These are phyloP conservation scores for Xylaria flabelliformis DNA, from an alignment of 495 filamentous ascomycete species.

Conservation along the genomic window DNA sequence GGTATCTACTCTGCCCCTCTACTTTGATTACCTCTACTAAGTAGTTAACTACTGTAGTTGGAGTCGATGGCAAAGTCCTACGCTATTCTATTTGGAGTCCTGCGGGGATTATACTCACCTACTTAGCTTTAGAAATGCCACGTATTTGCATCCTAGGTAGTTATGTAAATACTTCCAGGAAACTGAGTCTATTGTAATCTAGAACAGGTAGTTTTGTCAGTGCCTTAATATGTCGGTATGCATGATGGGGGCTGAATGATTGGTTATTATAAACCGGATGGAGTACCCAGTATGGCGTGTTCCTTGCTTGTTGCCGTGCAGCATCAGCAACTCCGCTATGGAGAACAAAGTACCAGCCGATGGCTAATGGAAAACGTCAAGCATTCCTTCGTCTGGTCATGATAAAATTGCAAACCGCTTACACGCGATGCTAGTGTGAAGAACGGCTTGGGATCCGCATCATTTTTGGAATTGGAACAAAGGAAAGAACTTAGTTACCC, in stretches of 20 bases:
- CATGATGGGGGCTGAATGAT: too few species aligned
- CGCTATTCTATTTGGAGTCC: neutral
- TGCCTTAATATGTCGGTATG: neutral
- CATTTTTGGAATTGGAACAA: neutral
- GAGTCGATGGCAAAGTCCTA: neutral
- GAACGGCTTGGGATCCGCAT: neutral
- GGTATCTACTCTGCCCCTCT: neutral
- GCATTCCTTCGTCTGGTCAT: neutral
- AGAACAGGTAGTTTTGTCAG: neutral
- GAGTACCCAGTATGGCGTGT: neutral
- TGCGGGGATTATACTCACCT: neutral
- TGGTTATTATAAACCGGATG: neutral
- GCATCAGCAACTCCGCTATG: neutral
- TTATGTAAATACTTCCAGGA: neutral
- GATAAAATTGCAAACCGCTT: constrained; percentile 12
- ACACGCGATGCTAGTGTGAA: constrained; percentile 1
- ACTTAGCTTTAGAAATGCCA: neutral
- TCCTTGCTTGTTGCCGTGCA: constrained; percentile 15
- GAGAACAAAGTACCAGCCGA: neutral
- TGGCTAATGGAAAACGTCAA: neutral
- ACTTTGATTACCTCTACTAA: too few species aligned
- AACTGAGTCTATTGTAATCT: neutral
- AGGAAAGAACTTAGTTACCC: neutral
- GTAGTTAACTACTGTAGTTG: too few species aligned
- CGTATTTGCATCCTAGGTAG: neutral